Base-by-base conservation (phyloP, 2,329 filamentous ascomycete species). In the Penicillium sp. region DNA sequence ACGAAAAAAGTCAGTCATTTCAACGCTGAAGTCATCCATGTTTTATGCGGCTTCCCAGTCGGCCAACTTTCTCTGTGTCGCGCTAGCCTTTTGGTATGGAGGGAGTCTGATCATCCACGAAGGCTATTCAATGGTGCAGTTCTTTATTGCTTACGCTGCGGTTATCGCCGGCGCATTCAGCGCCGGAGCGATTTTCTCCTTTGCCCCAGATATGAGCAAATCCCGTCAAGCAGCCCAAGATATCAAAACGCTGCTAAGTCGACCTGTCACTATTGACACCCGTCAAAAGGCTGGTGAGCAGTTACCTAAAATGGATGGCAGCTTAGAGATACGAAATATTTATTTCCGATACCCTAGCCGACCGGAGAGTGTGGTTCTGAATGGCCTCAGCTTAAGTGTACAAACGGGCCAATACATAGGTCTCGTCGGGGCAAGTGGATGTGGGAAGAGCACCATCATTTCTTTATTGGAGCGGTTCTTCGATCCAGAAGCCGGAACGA, bases 401-500 rank as follows among this genome's bases (percentile, higher is more conserved):
- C n/a, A 45, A 16, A 15, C 50, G 2, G 76, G 76, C 16, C 75
- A 78, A 57, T 78, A 77, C 54, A 65, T 78, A 72, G 94, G 93
- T 0, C 82, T 97, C 2, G 93, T 97, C 7, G 94, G 94, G 15
- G 88, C 92, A 0, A 93, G 89, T 46, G 93, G 94, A 2, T 96
- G 92, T 68, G 94, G 94, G 54, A 97, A 97, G 78, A 91, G 86
- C 45, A 97, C 94, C 0, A 94, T 92, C 0, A 96, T 97, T 69
- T 88, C 90, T 4, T 81, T 97, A 3, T 79, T 97, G 29, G 93
- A 97, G 72, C 88, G 93, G 32, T 97, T 97, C 77, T 97, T 97
- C 69, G 91, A 97, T 64, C 89, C 92, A 0, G 80, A 94, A 0
- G 81, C 84, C 0, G 93, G 94, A 9, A 86, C 86, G 15, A 81